These are phyloP conservation scores for Setaria viridis DNA, from an alignment of 202 grass and related monocot species.

Conservation along the genomic window DNA sequence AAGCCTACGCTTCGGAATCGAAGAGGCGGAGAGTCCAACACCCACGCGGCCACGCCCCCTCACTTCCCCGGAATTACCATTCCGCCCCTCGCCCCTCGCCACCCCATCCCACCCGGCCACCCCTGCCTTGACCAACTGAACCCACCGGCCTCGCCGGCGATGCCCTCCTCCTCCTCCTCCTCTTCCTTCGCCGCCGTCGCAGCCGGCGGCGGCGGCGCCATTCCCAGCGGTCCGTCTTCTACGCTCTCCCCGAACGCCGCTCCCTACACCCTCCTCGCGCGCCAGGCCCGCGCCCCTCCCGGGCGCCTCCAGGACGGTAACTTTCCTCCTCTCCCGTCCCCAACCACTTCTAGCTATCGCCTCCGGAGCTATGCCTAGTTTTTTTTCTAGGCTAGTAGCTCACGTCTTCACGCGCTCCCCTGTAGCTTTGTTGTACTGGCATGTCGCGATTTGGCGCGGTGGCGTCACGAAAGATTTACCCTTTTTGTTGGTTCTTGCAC, in stretches of 20 bases:
- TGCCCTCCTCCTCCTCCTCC: constrained; percentile 32
- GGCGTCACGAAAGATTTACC: constrained; percentile 7
- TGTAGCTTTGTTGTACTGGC: not conserved
- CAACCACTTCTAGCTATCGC: not conserved
- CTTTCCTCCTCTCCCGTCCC: constrained; percentile 17
- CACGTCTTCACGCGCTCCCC: not conserved
- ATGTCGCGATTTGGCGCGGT: constrained; percentile 10
- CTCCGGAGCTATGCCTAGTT: not conserved
- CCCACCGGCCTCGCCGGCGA: constrained; percentile 42
- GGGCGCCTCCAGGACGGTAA: constrained; percentile 41
- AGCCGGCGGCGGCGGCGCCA: constrained; percentile 1
- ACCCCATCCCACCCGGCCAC: not conserved
- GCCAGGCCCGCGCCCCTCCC: constrained; percentile 22
- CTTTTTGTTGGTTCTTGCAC: constrained; percentile 22
- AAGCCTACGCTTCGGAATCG: not conserved
- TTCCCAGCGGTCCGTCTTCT: constrained; percentile 22
- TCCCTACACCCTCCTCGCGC: constrained; percentile 46
- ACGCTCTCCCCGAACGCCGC: constrained; percentile 63
- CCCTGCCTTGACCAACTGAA: constrained; percentile 10
- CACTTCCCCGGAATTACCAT: not conserved
- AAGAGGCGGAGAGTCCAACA: constrained; percentile 1
- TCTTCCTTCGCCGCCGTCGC: not conserved
- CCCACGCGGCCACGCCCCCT: not conserved
- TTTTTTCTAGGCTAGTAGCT: not conserved
- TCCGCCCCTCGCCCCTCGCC: not conserved